These are phyloP conservation scores for Crucibulum cyathiforme DNA, from an alignment of 1,284 basidiomycete species.

Conservation along the genomic window DNA sequence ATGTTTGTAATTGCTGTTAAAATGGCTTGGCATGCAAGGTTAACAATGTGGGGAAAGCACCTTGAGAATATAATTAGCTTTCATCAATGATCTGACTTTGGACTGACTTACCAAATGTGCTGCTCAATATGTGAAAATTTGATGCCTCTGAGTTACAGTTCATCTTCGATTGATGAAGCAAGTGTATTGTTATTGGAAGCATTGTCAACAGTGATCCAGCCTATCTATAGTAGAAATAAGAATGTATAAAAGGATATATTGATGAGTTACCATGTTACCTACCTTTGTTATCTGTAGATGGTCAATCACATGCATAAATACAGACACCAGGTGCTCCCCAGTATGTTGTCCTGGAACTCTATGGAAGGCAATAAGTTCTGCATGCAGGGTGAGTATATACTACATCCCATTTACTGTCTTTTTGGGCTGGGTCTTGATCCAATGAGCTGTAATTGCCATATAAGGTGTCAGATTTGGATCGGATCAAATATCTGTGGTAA, in stretches of 20 bases:
- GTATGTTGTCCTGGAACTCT: constrained; percentile 35
- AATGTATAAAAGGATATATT: constrained; percentile 1
- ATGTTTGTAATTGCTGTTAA: constrained; percentile 15
- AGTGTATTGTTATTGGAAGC: constrained; percentile 39
- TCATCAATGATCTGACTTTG: background rate
- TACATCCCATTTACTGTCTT: constrained; percentile 21
- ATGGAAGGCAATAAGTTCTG: constrained; percentile 38
- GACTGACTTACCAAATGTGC: constrained; percentile 14
- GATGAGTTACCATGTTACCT: background rate
- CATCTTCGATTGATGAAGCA: constrained; percentile 22
- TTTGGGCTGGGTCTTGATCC: constrained; percentile 21
- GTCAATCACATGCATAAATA: constrained; percentile 34
- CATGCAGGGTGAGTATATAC: constrained; percentile 21
- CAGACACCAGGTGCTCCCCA: constrained; percentile 35
- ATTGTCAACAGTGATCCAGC: constrained; percentile 40
- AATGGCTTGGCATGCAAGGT: constrained; percentile 21
- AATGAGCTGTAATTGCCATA: constrained; percentile 43
- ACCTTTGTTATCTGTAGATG: constrained; percentile 22
- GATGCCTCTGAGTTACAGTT: constrained; percentile 16
- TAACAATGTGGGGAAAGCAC: constrained; percentile 28
- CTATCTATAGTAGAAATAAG: constrained; percentile 24
- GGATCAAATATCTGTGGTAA: constrained; percentile 41
- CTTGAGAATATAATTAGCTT: background rate
- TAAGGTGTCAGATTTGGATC: constrained; percentile 35
- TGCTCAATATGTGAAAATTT: constrained; percentile 16